Evolutionary conservation across 176 grass and related monocot species (phyloP).

Genomic region (Chrysopogon serrulatus): DNA sequence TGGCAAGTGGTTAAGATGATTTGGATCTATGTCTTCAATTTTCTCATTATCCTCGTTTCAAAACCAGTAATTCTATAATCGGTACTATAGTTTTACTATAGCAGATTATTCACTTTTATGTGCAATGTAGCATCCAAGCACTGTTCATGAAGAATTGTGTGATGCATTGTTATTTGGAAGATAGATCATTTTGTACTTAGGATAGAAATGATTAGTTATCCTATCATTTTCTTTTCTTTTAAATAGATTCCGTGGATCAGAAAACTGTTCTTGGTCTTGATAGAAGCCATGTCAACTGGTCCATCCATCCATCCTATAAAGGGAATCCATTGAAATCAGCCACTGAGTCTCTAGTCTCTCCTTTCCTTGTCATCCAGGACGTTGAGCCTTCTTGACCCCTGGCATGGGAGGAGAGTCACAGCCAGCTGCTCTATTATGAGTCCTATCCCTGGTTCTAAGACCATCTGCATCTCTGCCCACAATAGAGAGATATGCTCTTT

Average conservation of each 20-base stretch:
- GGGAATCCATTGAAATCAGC: neutral
- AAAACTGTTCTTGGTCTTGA: neutral
- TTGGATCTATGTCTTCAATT: neutral
- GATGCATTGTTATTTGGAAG: neutral
- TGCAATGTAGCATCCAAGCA: neutral
- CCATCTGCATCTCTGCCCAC: neutral
- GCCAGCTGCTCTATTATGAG: neutral
- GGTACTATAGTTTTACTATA: neutral
- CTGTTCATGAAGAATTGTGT: neutral
- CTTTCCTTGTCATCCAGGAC: no score
- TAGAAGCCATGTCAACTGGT: neutral
- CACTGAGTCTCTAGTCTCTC: neutral
- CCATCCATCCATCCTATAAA: neutral
- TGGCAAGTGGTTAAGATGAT: neutral
- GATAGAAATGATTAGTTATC: neutral
- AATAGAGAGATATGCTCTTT: neutral
- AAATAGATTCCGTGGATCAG: neutral
- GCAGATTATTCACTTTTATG: neutral
- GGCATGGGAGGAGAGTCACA: neutral
- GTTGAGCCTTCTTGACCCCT: neutral
- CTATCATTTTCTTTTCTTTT: neutral
- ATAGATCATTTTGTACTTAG: neutral
- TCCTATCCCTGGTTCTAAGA: neutral
- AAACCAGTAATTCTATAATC: neutral
- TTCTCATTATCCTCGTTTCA: neutral